These are phyloP conservation scores for Hypoxylon sp. DNA, from an alignment of 2,329 filamentous ascomycete genomes.

Conservation along the genomic window DNA sequence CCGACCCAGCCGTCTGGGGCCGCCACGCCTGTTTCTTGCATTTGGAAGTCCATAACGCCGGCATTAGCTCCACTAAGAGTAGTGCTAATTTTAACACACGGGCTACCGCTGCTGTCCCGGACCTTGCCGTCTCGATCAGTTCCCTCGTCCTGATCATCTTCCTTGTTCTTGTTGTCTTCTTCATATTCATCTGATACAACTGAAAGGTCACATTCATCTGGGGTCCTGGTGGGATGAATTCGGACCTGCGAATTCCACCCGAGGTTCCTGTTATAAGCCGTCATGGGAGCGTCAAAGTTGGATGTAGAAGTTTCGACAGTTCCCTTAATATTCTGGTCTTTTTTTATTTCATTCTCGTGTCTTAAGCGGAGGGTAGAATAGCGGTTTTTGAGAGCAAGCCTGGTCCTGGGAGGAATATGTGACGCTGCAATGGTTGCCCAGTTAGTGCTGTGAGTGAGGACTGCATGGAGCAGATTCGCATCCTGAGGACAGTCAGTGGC, in stretches of 20 bases:
- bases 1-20: neutral
- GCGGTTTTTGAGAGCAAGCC: constrained; percentile 12
- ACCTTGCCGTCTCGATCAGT: neutral
- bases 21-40: neutral
- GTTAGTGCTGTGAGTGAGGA: constrained; percentile 13
- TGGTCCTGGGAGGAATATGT: constrained; percentile 7
- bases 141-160: constrained; percentile 1
- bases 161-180: constrained; percentile 5
- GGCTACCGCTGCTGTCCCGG: neutral
- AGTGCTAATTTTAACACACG: neutral
- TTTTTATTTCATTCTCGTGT: constrained; percentile 13
- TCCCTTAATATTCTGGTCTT: neutral
- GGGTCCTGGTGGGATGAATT: neutral
- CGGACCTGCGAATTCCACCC: constrained; percentile 3
- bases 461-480: constrained; percentile 12
- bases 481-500: constrained; percentile 2
- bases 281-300: neutral
- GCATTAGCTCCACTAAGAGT: neutral
- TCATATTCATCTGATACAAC: constrained; percentile 8
- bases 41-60: neutral
- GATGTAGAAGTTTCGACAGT: neutral
- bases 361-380: constrained; percentile 10
- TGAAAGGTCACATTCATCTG: neutral
- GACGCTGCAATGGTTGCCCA: constrained; percentile 14
- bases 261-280: neutral